phyloP scores from a whole-genome alignment of 1,284 basidiomycete species.

The Neonothopanus nambi region DNA sequence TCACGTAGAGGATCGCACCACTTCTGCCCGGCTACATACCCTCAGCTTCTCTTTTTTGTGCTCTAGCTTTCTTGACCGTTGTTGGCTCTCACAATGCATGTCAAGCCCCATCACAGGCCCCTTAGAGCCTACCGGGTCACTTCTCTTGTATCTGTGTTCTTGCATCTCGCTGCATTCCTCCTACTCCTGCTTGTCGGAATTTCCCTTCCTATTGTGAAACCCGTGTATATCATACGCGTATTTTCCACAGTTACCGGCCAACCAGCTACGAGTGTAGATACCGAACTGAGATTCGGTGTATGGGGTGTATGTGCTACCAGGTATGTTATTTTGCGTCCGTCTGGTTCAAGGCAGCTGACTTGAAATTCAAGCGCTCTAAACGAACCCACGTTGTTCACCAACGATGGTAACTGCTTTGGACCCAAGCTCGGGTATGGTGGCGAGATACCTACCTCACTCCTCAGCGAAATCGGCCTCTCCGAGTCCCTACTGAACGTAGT shows the following conservation, averaged over 20 bases:
- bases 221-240: conserved; percentile 67
- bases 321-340: conserved; percentile 29
- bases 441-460: conserved; percentile 30
- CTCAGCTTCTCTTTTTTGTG: no score
- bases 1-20: not conserved
- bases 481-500: conserved; percentile 43
- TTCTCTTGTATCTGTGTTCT: conserved; percentile 43
- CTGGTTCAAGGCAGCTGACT: not conserved
- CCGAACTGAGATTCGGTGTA: conserved; percentile 66
- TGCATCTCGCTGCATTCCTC: conserved; percentile 60
- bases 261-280: conserved; percentile 53
- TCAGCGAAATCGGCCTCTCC: conserved; percentile 42
- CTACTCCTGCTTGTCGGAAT: conserved; percentile 73
- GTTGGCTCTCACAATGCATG: conserved; percentile 3
- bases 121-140: conserved; percentile 46
- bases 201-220: conserved; percentile 72
- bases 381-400: conserved; percentile 27
- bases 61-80: no score
- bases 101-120: conserved; percentile 37
- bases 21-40: no score
- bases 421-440: conserved; percentile 55
- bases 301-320: conserved; percentile 72
- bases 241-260: conserved; percentile 37
- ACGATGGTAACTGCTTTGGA: conserved; percentile 50
- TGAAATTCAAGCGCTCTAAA: conserved; percentile 30